Evolutionary conservation across 176 grass and related monocot genomes (phyloP).

Genomic region (Avena sativa): DNA sequence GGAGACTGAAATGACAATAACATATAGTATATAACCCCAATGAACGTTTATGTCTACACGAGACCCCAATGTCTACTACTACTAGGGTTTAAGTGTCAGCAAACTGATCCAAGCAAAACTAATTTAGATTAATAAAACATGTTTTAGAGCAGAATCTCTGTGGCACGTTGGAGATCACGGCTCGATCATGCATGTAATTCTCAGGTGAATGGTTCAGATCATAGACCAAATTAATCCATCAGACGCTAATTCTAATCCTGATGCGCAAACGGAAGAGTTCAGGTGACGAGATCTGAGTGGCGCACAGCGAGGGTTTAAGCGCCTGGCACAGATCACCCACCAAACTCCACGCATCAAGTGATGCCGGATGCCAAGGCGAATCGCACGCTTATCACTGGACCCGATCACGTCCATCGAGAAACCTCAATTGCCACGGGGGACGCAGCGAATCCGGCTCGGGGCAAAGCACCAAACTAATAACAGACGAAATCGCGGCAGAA

Average conservation of each 20-base stretch:
- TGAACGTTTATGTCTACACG: neutral
- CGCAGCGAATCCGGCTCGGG: neutral
- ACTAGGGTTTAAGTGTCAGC: neutral
- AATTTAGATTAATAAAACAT: neutral
- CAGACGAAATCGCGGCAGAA: neutral
- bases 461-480: neutral
- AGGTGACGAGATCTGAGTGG: conserved; percentile 33
- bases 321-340: conserved; percentile 16
- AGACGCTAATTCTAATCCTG: neutral
- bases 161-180: neutral
- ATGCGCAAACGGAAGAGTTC: neutral
- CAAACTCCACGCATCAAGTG: neutral
- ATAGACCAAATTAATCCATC: neutral
- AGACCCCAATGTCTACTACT: neutral
- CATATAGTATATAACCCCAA: neutral
- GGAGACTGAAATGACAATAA: neutral
- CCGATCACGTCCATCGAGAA: neutral
- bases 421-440: neutral
- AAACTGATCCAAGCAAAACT: neutral
- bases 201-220: neutral
- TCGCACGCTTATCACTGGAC: neutral
- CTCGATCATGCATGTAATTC: neutral
- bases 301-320: conserved; percentile 38
- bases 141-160: neutral
- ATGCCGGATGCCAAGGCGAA: neutral